Base-by-base conservation (phyloP, 2,329 filamentous ascomycete species). In the Aureobasidium sp. region DNA sequence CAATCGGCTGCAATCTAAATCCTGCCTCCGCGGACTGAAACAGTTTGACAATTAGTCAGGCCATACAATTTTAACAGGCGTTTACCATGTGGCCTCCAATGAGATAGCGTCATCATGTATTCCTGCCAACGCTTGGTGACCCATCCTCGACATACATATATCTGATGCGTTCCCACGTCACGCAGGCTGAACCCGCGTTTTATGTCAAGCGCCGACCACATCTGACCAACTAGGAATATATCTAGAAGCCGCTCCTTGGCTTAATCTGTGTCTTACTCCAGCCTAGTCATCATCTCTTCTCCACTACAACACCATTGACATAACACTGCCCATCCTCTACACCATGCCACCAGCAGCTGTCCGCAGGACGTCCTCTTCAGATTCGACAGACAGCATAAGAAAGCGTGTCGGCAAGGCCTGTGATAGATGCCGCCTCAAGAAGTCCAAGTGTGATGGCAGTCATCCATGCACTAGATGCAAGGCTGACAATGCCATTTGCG, bases 391-490 rank as follows among this genome's bases (percentile, higher is more conserved):
- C 52, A 79, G 78, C 65, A 77, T 79, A 63, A 73, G 84, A 67
- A 87, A 87, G 74, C 78, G 84, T 69, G 84, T 87, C 42, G 85
- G 84, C 72, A 87, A 87, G 74, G 84, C 84, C 27, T 87, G 84
- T 72, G 84, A 87, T 73, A 79, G 84, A 63, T 87, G 84, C 75
- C 78, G 84, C 52, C 68, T 86, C 63, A 87, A 87, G 74, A 87
- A 87, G 71, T 86, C 84, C 70, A 87, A 87, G 81, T 87, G 84
- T 72, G 84, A 87, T 69, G 84, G 84, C 66, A 77, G 80, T 41
- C 82, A 77, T 67, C 84, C 84, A 20, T 87, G 84, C 75, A 79
- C 79, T 67, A 77, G 84, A 64, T 87, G 84, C 73, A 82, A 82
- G 69, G 78, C 82, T 64, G 84, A 87, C 72, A 86, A 87, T 70